A percentile compares a stretch with the other conserved stretches of the same genome.
phyloP scores from a whole-genome alignment of 2,329 filamentous ascomycete species.

The Grosmannia penicillata region DNA sequence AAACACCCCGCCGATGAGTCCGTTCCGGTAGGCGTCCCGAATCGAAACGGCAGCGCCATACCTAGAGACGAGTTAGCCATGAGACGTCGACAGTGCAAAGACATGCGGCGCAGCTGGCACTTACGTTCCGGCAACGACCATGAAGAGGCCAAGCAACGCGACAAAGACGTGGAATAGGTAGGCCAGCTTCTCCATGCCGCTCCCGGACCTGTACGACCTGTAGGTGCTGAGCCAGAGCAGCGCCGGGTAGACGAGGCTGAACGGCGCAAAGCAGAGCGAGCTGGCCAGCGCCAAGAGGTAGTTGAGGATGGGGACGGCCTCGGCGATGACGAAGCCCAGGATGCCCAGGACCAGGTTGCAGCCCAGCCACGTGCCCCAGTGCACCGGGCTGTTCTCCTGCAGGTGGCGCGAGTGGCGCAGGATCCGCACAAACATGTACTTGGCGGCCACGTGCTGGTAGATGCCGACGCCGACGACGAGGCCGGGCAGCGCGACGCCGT shows the following conservation, averaged over 20 bases:
- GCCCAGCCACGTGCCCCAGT: constrained; percentile 17
- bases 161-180: constrained; percentile 26
- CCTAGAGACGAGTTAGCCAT: constrained; percentile 17
- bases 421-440: constrained; percentile 20
- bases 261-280: constrained; percentile 7
- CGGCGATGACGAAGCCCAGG: constrained; percentile 9
- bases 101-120: constrained; percentile 19
- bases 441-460: constrained; percentile 15
- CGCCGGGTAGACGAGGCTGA: constrained; percentile 10
- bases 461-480: constrained; percentile 27
- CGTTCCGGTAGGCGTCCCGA: constrained; percentile 1
- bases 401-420: constrained; percentile 16
- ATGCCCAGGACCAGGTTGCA: constrained; percentile 3
- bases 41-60: constrained; percentile 1
- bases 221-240: constrained; percentile 6
- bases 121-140: constrained; percentile 32
- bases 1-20: constrained; percentile 1
- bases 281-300: constrained; percentile 9
- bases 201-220: constrained; percentile 22
- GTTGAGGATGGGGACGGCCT: constrained; percentile 11
- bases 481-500: constrained; percentile 41
- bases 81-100: constrained; percentile 19
- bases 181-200: constrained; percentile 17
- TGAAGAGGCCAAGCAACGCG: constrained; percentile 29
- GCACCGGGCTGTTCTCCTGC: constrained; percentile 15